Percentiles rank a stretch among this genome's conserved stretches.
phyloP scores from a whole-genome alignment of 2,329 filamentous ascomycete species.

The Rutstroemia sp. region DNA sequence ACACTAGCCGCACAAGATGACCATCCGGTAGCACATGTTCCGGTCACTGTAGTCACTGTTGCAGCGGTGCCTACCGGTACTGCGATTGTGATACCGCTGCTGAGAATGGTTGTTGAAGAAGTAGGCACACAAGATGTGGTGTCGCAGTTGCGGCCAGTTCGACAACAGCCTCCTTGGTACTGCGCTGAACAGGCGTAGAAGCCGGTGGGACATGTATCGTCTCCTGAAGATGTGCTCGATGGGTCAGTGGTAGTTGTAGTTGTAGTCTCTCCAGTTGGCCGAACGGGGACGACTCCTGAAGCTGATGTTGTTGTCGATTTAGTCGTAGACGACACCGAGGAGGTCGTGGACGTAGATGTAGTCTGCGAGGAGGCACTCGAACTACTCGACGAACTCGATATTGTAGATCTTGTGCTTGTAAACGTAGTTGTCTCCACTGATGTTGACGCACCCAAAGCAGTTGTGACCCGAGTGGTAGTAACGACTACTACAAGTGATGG shows the following conservation, averaged over 20 bases:
- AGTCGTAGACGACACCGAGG: constrained; percentile 26
- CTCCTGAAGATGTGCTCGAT: constrained; percentile 4
- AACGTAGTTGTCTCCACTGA: constrained; percentile 28
- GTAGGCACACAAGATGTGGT: constrained; percentile 68
- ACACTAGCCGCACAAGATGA: constrained; percentile 58
- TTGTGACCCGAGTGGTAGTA: constrained; percentile 16
- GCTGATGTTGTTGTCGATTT: constrained; percentile 34
- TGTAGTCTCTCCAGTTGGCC: constrained; percentile 37
- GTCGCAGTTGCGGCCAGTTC: constrained; percentile 77
- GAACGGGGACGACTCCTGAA: constrained; percentile 38
- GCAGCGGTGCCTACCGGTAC: constrained; percentile 46
- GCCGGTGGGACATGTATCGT: constrained; percentile 64
- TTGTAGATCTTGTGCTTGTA: not conserved
- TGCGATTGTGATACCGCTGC: constrained; percentile 62
- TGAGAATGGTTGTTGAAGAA: constrained; percentile 56
- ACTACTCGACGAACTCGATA: not conserved
- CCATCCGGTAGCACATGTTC: constrained; percentile 72
- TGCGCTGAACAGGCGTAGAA: constrained; percentile 87
- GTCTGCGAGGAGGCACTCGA: constrained; percentile 7
- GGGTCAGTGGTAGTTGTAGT: constrained; percentile 30
- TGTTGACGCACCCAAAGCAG: constrained; percentile 9
- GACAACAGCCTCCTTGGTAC: constrained; percentile 79
- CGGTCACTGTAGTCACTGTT: constrained; percentile 32
- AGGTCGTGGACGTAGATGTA: constrained; percentile 29
- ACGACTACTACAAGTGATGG: constrained; percentile 16